phyloP scores from a whole-genome alignment of 768 basidiomycete genomes.

The Boletus patriciae region DNA sequence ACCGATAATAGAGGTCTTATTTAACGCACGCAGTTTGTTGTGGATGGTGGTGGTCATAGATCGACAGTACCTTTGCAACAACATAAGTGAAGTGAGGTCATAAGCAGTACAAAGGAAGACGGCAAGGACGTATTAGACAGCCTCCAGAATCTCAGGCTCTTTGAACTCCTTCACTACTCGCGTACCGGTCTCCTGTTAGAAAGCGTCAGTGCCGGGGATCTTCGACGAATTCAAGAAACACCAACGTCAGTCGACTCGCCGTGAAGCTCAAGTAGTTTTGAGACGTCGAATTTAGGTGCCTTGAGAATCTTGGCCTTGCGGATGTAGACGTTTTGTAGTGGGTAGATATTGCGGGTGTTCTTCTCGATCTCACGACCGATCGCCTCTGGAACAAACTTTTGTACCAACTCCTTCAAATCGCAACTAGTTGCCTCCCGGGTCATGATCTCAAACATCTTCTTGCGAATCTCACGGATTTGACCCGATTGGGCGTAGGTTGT shows the following conservation, averaged over 20 bases:
- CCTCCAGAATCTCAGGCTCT: slow-evolving; percentile 92
- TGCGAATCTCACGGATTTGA: slow-evolving; percentile 96
- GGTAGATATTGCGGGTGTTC: slow-evolving; percentile 93
- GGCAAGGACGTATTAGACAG: slow-evolving; percentile 64
- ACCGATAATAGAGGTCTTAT: no score
- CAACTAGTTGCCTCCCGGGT: slow-evolving; percentile 92
- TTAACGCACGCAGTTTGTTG: no score
- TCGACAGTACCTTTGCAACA: slow-evolving; percentile 37
- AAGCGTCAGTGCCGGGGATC: slow-evolving; percentile 5
- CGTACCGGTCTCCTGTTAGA: slow-evolving; percentile 83
- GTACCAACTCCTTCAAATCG: slow-evolving; percentile 96
- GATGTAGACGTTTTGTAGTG: slow-evolving; percentile 97
- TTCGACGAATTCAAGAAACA: not conserved
- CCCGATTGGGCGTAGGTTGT: slow-evolving; percentile 96
- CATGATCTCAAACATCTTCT: slow-evolving; percentile 99
- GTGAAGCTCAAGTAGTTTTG: slow-evolving; percentile 95
- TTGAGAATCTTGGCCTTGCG: slow-evolving; percentile 99
- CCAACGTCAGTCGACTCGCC: slow-evolving; percentile 92
- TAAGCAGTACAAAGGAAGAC: slow-evolving; percentile 40
- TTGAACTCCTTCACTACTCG: slow-evolving; percentile 95
- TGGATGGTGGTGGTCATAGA: slow-evolving; percentile 34
- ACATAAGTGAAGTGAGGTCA: slow-evolving; percentile 33
- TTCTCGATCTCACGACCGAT: slow-evolving; percentile 99
- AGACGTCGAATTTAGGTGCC: slow-evolving; percentile 93
- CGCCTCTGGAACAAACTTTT: slow-evolving; percentile 98